These are phyloP conservation scores for Chloranthus sessilifolius DNA, from an alignment of 164 flowering plant genomes.

Conservation along the genomic window DNA sequence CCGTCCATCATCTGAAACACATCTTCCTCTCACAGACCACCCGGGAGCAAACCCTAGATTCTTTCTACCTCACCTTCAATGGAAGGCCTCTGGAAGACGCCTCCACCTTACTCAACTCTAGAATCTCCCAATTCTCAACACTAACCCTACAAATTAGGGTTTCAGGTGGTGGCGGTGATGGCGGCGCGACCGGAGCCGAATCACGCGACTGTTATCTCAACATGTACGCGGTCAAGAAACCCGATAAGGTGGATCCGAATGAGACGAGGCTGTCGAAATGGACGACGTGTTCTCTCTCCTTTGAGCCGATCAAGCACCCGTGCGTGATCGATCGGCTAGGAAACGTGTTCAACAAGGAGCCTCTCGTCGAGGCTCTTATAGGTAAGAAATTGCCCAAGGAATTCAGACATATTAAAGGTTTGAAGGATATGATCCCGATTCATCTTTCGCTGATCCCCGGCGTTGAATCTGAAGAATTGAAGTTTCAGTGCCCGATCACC, in stretches of 20 bases:
- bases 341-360: slow-evolving; percentile 78
- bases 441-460: slow-evolving; percentile 47
- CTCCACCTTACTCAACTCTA: slow-evolving; percentile 19
- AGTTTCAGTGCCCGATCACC: slow-evolving; percentile 85
- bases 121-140: slow-evolving; percentile 35
- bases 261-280: slow-evolving; percentile 76
- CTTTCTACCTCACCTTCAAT: slow-evolving; percentile 45
- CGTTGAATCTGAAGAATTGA: slow-evolving; percentile 16
- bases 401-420: slow-evolving; percentile 73
- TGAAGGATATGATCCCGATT: slow-evolving; percentile 76
- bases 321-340: slow-evolving; percentile 76
- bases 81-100: slow-evolving; percentile 49
- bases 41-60: slow-evolving; percentile 19
- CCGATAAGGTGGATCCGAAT: slow-evolving; percentile 91
- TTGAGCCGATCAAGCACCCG: slow-evolving; percentile 71
- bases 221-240: slow-evolving; percentile 88
- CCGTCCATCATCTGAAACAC: slow-evolving; percentile 33
- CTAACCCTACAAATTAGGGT: slow-evolving; percentile 37
- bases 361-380: slow-evolving; percentile 71
- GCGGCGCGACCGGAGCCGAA: slow-evolving; percentile 95
- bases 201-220: slow-evolving; percentile 95
- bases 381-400: slow-evolving; percentile 68
- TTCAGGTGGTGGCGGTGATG: slow-evolving; percentile 90
- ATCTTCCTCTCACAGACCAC: slow-evolving; percentile 20
- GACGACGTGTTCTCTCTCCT: slow-evolving; percentile 69